These are phyloP conservation scores for Coemansia sp. DNA, from an alignment of 192 early-diverging fungal species.

Conservation along the genomic window DNA sequence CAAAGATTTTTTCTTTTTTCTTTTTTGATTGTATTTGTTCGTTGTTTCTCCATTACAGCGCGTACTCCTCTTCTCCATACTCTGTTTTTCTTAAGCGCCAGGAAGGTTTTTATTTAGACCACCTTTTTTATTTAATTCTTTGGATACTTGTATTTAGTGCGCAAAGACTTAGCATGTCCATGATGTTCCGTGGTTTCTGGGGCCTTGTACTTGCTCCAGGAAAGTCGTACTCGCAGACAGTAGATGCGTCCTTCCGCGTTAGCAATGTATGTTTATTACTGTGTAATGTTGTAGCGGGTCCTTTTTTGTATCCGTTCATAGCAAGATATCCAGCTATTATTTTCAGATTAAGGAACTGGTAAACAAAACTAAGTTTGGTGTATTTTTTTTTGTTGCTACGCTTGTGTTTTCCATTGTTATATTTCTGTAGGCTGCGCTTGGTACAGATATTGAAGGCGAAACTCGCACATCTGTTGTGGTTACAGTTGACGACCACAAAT, in stretches of 20 bases:
- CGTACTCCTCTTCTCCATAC: too few species aligned
- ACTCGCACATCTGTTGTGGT: constrained; percentile 69
- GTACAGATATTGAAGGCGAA: constrained; percentile 48
- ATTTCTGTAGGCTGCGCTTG: constrained; percentile 68
- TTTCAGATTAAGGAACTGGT: too few species aligned
- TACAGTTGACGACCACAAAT: constrained; percentile 67
- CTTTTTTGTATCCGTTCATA: too few species aligned
- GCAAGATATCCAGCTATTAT: too few species aligned
- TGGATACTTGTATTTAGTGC: constrained; percentile 6
- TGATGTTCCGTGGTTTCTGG: constrained; percentile 62
- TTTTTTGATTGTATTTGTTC: constrained; percentile 4
- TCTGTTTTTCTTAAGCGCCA: too few species aligned
- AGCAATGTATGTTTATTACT: constrained; percentile 60
- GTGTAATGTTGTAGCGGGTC: not conserved
- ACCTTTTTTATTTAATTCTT: constrained; percentile 11
- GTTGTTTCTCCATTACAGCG: not conserved
- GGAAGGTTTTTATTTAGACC: constrained; percentile 1
- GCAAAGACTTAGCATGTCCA: constrained; percentile 2
- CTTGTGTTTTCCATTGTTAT: not conserved
- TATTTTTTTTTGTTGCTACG: not conserved
- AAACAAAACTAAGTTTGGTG: too few species aligned
- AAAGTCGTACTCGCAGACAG: constrained; percentile 75
- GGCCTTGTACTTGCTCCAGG: constrained; percentile 68
- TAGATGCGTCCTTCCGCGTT: constrained; percentile 76
- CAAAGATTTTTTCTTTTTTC: constrained; percentile 13